Base-by-base conservation (phyloP, 2,329 filamentous ascomycete species). In the Aurifilum marmelostoma region DNA sequence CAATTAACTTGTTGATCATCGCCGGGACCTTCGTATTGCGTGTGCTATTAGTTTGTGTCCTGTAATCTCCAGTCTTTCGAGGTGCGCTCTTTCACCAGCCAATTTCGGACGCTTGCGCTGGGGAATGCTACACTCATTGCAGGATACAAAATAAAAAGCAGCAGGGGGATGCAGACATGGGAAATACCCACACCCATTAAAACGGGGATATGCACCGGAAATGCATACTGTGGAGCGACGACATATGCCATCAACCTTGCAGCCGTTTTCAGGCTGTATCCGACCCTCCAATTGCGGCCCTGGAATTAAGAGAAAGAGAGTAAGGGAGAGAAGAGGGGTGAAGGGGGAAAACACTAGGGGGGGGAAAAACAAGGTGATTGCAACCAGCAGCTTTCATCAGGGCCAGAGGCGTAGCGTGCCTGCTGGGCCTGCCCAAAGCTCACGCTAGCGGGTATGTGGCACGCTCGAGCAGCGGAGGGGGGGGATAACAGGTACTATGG, bases 1-100 rank as follows among this genome's bases (percentile, higher is more conserved):
- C 61, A 50, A 63, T 63, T 63, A 21, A n/a, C n/a, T n/a, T n/a
- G n/a, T n/a, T n/a, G 39, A 50, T 63, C 39, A 47, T 41, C 24
- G 39, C 39, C 16, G 61, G 61, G 29, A 63, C 21, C 21, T 63
- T 63, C 27, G 39, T 39, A 63, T 54, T 58, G 61, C 59, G 16
- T 39, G 59, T 62, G 37, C 21, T 37, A 39, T 63, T 24, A 58
- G 32, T 63, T 63, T 32, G 16, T 18, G 37, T 34, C 47, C 47
- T 56, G 54, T 29, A 50, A 66, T 52, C 56, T 66, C 43, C 39
- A 59, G 18, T 34, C 29, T 59, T 32, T 59, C 21, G 56, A 29
- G 32, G 56, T 21, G 32, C 29, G 18, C 18, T 24, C 9, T 37
- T 59, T 59, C 56, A 59, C 56, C 56, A 59, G 56, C 56, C 56